phyloP scores from a whole-genome alignment of 2,329 filamentous ascomycete genomes.

The Microsporum audouinii region DNA sequence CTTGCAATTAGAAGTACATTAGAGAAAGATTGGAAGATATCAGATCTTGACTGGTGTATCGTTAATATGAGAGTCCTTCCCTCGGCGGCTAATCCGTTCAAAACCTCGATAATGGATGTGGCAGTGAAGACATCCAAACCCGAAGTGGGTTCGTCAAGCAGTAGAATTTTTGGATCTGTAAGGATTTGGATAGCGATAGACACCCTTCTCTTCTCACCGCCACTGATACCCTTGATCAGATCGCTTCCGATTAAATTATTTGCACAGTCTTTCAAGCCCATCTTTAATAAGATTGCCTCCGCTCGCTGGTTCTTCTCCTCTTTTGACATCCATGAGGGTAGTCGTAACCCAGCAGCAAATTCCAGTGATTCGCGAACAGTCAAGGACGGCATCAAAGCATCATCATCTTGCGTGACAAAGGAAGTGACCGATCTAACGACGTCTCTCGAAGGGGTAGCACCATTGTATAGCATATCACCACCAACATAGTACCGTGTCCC shows the following conservation, averaged over 20 bases:
- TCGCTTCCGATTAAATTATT: slow-evolving; percentile 63
- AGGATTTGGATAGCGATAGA: slow-evolving; percentile 68
- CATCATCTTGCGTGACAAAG: slow-evolving; percentile 69
- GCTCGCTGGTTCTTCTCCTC: slow-evolving; percentile 56
- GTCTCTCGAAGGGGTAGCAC: slow-evolving; percentile 52
- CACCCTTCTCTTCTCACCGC: slow-evolving; percentile 66
- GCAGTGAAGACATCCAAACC: slow-evolving; percentile 70
- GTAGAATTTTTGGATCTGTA: slow-evolving; percentile 59
- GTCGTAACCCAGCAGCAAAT: slow-evolving; percentile 58
- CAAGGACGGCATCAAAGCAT: slow-evolving; percentile 60
- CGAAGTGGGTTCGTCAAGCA: slow-evolving; percentile 66
- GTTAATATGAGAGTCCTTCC: slow-evolving; percentile 65
- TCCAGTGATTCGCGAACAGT: slow-evolving; percentile 64
- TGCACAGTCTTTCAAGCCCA: slow-evolving; percentile 68
- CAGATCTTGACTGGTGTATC: slow-evolving; percentile 65
- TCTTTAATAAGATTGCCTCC: slow-evolving; percentile 60
- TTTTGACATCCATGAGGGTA: slow-evolving; percentile 59
- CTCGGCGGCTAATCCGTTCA: slow-evolving; percentile 58
- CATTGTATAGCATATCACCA: slow-evolving; percentile 60
- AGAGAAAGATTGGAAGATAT: slow-evolving; percentile 60
- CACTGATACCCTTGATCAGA: slow-evolving; percentile 64
- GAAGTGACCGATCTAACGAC: slow-evolving; percentile 63
- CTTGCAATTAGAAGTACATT: slow-evolving; percentile 59
- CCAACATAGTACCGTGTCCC: slow-evolving; percentile 50
- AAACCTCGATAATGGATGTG: slow-evolving; percentile 62